phyloP scores from a whole-genome alignment of 345 rosid genomes.

The Microcos paniculata region DNA sequence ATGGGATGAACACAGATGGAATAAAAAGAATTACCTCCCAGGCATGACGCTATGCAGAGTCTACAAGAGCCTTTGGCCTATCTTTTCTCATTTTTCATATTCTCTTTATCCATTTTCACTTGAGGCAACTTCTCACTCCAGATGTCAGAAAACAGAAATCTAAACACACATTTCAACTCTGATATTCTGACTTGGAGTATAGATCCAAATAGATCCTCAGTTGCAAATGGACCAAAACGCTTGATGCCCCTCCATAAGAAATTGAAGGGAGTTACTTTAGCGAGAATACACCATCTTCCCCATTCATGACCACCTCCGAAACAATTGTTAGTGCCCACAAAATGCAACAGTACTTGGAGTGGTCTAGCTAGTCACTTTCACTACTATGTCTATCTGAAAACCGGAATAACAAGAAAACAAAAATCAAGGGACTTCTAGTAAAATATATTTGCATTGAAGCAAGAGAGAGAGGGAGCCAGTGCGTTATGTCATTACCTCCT shows the following conservation, averaged over 20 bases:
- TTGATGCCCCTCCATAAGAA: constrained; percentile 21
- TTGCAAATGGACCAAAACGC: constrained; percentile 34
- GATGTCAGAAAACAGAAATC: constrained; percentile 32
- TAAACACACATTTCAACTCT: constrained; percentile 21
- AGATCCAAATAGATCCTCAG: constrained; percentile 21
- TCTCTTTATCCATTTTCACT: constrained; percentile 1
- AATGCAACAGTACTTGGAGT: constrained; percentile 18
- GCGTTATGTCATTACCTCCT: constrained; percentile 52
- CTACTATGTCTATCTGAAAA: constrained; percentile 79
- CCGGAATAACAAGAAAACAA: constrained; percentile 4
- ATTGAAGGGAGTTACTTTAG: constrained; percentile 26
- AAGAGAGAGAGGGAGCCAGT: background rate
- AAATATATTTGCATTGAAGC: background rate
- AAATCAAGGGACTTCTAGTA: constrained; percentile 14
- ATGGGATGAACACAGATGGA: constrained; percentile 22
- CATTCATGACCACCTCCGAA: constrained; percentile 33
- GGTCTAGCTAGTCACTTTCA: constrained; percentile 78
- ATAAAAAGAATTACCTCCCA: constrained; percentile 36
- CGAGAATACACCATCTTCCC: constrained; percentile 35
- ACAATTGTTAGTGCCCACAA: constrained; percentile 34
- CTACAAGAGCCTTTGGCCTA: constrained; percentile 21
- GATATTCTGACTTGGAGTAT: constrained; percentile 28
- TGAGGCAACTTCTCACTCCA: constrained; percentile 26
- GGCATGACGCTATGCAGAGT: constrained; percentile 23
- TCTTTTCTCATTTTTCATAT: constrained; percentile 8